Evolutionary conservation across 2,329 filamentous ascomycete genomes (phyloP), one percentile per base, ranked within the genome.

Genomic region (Colletotrichum truncatum): DNA sequence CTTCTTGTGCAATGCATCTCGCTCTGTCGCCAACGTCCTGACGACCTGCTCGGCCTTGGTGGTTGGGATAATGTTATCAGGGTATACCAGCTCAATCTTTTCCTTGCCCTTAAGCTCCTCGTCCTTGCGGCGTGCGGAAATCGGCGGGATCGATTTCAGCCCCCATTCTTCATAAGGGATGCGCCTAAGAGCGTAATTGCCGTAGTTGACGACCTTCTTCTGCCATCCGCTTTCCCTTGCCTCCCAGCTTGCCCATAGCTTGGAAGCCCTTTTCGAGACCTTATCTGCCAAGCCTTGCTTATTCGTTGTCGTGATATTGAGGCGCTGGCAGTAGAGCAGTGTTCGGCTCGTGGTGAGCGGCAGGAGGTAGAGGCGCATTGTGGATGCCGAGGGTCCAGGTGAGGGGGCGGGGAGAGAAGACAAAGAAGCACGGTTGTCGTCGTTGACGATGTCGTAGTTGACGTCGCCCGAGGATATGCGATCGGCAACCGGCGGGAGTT

Each of bases 81-180:
- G 96, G 74, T 92, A 98, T 55, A 93, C 81, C 28, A 98, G 85
- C 70, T 93, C 88, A 67, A 93, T 87, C 71, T 87, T 89, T 53
- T 89, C 86, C 68, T 85, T 84, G 36, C 86, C 87, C 55, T 87
- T 77, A 21, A 89, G 73, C 71, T 92, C 88, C 55, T 92, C 89
- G 51, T 86, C 82, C 70, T 87, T 85, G 63, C 89, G 85, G 70
- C 88, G 86, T 62, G 88, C 82, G 41, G 89, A 93, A 70, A 97
- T 83, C 21, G 94, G 91, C 45, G 96, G 96, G 55, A 99, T 90
- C 34, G 93, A 97, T 81, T 98, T 98, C 70, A 99, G 85, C 0
- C 93, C 94, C 96, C 96, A 99, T 90, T 99, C 96, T 80, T 98
- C 93, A 76, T 93, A 98, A 3, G 96, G 93, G 73, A 99, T 97